Percentiles rank a stretch among this genome's conserved stretches.
Evolutionary conservation across 306 rosid species (phyloP).

Genomic region (Canavalia gladiata): DNA sequence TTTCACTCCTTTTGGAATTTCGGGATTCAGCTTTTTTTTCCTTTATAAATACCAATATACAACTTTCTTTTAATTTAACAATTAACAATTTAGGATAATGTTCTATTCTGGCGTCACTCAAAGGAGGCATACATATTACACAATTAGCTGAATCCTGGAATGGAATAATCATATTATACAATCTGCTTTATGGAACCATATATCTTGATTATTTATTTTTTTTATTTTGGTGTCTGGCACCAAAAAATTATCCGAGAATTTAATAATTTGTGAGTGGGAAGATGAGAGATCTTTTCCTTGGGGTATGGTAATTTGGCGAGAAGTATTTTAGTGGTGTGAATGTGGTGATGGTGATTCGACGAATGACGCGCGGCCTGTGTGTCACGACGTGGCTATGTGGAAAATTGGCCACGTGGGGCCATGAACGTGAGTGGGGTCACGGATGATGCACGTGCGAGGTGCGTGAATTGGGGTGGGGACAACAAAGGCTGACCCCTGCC

Average conservation of each 20-base stretch:
- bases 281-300: not conserved
- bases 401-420: conserved; percentile 42
- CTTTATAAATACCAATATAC: too few species aligned
- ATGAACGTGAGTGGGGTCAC: not conserved
- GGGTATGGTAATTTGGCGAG: conserved; percentile 15
- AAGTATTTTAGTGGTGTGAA: conserved; percentile 22
- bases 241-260: not conserved
- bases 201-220: not conserved
- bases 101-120: not conserved
- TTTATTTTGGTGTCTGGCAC: too few species aligned
- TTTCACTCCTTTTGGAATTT: conserved; percentile 34
- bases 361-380: conserved; percentile 22
- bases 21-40: not conserved
- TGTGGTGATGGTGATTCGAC: conserved; percentile 20
- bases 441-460: conserved; percentile 54
- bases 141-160: not conserved
- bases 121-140: not conserved
- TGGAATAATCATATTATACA: not conserved
- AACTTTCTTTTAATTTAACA: too few species aligned
- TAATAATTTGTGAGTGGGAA: not conserved
- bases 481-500: conserved; percentile 51
- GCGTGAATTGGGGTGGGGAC: conserved; percentile 31
- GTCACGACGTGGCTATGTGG: conserved; percentile 39
- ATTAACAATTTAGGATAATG: not conserved
- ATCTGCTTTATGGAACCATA: not conserved